Conservation (phyloP, 768 basidiomycete species). For the Calvatia gigantea region DNA sequence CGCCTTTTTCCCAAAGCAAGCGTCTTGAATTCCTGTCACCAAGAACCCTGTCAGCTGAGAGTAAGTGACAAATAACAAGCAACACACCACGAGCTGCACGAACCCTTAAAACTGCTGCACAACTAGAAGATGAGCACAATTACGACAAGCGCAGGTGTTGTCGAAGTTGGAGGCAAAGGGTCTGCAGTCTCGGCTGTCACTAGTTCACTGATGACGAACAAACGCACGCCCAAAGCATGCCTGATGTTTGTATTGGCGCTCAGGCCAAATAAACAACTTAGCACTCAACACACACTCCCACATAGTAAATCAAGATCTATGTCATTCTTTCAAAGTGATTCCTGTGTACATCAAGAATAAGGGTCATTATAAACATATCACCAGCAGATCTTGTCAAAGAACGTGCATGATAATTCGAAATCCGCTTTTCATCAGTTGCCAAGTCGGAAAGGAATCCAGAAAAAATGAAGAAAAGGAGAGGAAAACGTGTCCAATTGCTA, state of each 20-base stretch:
- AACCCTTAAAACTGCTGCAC: neutral
- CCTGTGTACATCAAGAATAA: neutral
- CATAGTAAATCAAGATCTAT: neutral
- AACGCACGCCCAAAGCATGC: neutral
- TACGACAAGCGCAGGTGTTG: neutral
- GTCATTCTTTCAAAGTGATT: neutral
- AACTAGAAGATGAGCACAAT: conserved; percentile 11
- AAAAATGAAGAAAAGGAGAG: conserved; percentile 1
- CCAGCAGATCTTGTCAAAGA: no score
- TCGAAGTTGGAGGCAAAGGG: neutral
- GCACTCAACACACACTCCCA: neutral
- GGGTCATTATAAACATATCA: no score
- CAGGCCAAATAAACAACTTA: conserved; percentile 7
- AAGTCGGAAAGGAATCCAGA: no score
- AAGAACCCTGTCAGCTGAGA: neutral
- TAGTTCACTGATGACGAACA: neutral
- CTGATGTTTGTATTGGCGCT: conserved; percentile 8
- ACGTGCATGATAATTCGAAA: no score
- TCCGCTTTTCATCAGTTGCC: no score
- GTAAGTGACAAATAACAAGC: neutral
- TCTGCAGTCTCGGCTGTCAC: neutral
- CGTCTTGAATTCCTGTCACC: neutral
- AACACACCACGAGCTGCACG: neutral
- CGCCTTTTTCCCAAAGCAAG: neutral
- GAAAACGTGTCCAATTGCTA: conserved; percentile 6